phyloP scores from a whole-genome alignment of 2,329 filamentous ascomycete species.

The Aureobasidium lini region DNA sequence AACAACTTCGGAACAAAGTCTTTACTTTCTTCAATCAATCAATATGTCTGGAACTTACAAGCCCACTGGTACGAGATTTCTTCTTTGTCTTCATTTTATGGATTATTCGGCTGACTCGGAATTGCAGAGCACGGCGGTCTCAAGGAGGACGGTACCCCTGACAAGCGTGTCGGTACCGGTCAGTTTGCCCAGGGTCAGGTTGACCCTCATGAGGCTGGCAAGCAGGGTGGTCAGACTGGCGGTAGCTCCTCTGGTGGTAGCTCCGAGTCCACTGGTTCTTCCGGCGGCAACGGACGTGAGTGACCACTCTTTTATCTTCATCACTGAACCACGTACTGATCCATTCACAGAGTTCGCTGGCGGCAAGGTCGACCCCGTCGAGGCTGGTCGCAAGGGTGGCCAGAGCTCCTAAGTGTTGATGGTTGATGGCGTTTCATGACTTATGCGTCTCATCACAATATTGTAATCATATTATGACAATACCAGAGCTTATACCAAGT shows the following conservation, averaged over 20 bases:
- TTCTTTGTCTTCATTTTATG: neutral
- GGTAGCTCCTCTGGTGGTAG: slow-evolving; percentile 14
- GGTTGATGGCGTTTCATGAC: too few species aligned
- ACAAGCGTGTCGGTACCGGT: slow-evolving; percentile 35
- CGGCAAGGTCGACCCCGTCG: slow-evolving; percentile 34
- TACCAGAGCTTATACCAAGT: neutral
- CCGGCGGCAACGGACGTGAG: slow-evolving; percentile 17
- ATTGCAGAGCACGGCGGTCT: slow-evolving; percentile 34
- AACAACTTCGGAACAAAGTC: slow-evolving; percentile 12
- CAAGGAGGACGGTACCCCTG: slow-evolving; percentile 36
- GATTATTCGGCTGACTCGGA: slow-evolving; percentile 1
- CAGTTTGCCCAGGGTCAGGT: slow-evolving; percentile 37
- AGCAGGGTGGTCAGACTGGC: slow-evolving; percentile 29
- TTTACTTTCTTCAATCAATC: slow-evolving; percentile 13
- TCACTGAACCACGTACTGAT: neutral
- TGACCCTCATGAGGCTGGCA: slow-evolving; percentile 34
- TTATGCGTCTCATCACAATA: too few species aligned
- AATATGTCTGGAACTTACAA: slow-evolving; percentile 30
- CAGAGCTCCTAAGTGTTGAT: slow-evolving; percentile 16
- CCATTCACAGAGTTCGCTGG: slow-evolving; percentile 30
- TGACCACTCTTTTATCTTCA: neutral
- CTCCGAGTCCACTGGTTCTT: slow-evolving; percentile 1
- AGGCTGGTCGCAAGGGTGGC: slow-evolving; percentile 34
- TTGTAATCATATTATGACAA: neutral
- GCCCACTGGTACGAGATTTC: slow-evolving; percentile 24